A percentile compares a stretch with the other conserved stretches of the same genome.
phyloP scores from a whole-genome alignment of 805 yeast genomes.

The Metschnikowia hibisci region DNA sequence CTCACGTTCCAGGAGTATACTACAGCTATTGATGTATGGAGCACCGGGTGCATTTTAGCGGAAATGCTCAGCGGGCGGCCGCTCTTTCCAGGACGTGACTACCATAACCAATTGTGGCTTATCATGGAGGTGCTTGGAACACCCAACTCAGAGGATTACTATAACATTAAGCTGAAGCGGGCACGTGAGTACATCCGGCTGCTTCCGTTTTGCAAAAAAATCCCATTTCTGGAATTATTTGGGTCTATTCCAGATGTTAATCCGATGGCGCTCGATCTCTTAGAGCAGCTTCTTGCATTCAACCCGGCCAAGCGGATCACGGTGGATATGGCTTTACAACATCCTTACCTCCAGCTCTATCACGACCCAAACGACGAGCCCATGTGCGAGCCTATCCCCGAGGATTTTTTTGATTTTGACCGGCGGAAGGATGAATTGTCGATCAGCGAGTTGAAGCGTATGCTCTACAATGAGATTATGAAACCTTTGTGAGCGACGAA shows the following conservation, averaged over 20 bases:
- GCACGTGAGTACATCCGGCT: slow-evolving; percentile 86
- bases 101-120: slow-evolving; percentile 82
- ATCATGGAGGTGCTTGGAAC: slow-evolving; percentile 86
- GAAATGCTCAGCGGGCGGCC: slow-evolving; percentile 86
- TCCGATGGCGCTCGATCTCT: slow-evolving; percentile 53
- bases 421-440: slow-evolving; percentile 73
- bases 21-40: slow-evolving; percentile 94
- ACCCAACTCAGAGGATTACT: slow-evolving; percentile 75
- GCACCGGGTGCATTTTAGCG: slow-evolving; percentile 92
- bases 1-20: slow-evolving; percentile 89
- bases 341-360: slow-evolving; percentile 84
- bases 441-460: slow-evolving; percentile 67
- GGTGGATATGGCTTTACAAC: slow-evolving; percentile 71
- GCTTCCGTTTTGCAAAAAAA: slow-evolving; percentile 62
- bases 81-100: slow-evolving; percentile 90
- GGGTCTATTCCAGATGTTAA: slow-evolving; percentile 25
- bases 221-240: slow-evolving; percentile 25
- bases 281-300: slow-evolving; percentile 60
- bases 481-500: slow-evolving; percentile 33
- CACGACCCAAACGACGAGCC: slow-evolving; percentile 97
- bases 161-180: slow-evolving; percentile 68
- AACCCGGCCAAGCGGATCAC: slow-evolving; percentile 71
- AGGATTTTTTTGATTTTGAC: slow-evolving; percentile 88
- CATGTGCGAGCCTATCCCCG: slow-evolving; percentile 72
- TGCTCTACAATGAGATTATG: slow-evolving; percentile 82